phyloP scores from a whole-genome alignment of 2,329 filamentous ascomycete genomes.

The Magnaporthiopsis rhizophila region DNA sequence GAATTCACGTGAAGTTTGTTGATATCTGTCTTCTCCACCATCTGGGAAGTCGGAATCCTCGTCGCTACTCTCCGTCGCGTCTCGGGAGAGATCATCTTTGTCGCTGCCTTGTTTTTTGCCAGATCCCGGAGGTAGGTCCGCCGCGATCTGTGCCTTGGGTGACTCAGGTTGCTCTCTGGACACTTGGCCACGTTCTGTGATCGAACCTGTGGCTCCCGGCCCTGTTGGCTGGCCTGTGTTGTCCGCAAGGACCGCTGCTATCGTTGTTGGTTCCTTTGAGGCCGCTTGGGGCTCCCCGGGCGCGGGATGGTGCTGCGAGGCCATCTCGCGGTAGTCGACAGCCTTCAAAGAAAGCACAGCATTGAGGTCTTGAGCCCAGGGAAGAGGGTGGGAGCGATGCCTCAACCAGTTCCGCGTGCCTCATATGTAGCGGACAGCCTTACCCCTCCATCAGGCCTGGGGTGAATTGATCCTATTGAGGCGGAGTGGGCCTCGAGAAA shows the following conservation, averaged over 20 bases:
- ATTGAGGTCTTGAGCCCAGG: neutral
- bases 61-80: neutral
- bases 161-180: neutral
- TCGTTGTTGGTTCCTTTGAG: neutral
- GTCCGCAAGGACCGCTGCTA: too few relatives aligned
- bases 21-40: too few relatives aligned
- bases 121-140: neutral
- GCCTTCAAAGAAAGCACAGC: neutral
- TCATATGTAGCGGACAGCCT: neutral
- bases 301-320: neutral
- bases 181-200: neutral
- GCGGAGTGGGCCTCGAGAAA: too few relatives aligned
- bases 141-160: too few relatives aligned
- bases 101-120: neutral
- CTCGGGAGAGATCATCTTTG: neutral
- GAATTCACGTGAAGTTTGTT: neutral
- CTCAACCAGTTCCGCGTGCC: neutral
- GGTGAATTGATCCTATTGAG: too few relatives aligned
- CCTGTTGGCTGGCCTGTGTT: neutral
- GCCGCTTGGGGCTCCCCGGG: neutral
- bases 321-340: neutral
- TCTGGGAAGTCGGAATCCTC: too few relatives aligned
- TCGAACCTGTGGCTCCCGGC: too few relatives aligned
- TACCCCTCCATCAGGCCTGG: neutral
- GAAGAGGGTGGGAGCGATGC: neutral